phyloP scores from a whole-genome alignment of 805 yeast species.

The Nakazawaea sp. region DNA sequence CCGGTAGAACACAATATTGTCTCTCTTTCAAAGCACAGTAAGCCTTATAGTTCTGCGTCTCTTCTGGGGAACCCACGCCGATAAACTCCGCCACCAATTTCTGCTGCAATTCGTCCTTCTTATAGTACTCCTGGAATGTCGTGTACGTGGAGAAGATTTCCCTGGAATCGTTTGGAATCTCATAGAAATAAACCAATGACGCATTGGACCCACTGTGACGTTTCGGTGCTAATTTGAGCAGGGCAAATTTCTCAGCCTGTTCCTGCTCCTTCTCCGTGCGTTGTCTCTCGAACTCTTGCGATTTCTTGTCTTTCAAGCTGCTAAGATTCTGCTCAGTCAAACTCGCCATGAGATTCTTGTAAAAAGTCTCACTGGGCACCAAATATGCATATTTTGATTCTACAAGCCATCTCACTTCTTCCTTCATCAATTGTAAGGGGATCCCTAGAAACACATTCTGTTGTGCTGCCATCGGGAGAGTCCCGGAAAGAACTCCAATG shows the following conservation, averaged over 20 bases:
- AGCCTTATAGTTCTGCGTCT: conserved; percentile 17
- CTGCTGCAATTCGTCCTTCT: conserved; percentile 10
- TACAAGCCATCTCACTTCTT: conserved; percentile 68
- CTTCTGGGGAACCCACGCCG: not conserved
- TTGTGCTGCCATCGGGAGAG: conserved; percentile 86
- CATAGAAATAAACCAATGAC: conserved; percentile 11
- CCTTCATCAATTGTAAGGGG: conserved; percentile 67
- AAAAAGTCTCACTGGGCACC: conserved; percentile 31
- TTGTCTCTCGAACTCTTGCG: conserved; percentile 13
- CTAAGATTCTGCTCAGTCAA: conserved; percentile 12
- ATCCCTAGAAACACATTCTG: conserved; percentile 83
- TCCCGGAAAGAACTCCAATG: conserved; percentile 74
- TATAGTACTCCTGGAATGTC: conserved; percentile 13
- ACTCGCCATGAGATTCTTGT: conserved; percentile 12
- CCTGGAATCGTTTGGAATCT: conserved; percentile 15
- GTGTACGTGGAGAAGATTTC: conserved; percentile 11
- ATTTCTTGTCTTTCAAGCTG: conserved; percentile 4
- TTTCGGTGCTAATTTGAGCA: conserved; percentile 5
- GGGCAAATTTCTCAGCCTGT: conserved; percentile 14
- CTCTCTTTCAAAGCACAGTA: conserved; percentile 33
- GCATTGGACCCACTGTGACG: conserved; percentile 2
- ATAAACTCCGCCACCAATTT: conserved; percentile 5
- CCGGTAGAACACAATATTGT: conserved; percentile 67
- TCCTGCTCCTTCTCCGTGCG: conserved; percentile 12
- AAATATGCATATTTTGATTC: conserved; percentile 33